These are phyloP conservation scores for Termitomyces sp. DNA, from an alignment of 768 basidiomycete genomes.

Conservation along the genomic window DNA sequence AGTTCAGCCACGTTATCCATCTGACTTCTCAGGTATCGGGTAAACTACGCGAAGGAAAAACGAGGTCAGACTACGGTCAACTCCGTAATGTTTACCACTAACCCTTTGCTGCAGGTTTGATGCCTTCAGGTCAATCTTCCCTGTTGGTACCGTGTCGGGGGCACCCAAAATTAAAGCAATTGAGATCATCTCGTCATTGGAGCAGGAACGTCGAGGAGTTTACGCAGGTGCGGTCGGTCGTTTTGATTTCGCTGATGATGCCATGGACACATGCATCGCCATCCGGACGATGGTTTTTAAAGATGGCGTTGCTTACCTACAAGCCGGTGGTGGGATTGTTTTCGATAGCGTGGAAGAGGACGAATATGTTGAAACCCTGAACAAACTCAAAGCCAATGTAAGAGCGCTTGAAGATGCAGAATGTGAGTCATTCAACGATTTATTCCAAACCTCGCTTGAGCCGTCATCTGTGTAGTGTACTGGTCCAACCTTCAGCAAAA, in stretches of 20 bases:
- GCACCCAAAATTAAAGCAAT: slow-evolving; percentile 99
- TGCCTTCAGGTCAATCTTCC: slow-evolving; percentile 98
- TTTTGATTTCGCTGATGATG: slow-evolving; percentile 91
- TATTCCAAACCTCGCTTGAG: slow-evolving; percentile 13
- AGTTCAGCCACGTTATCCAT: slow-evolving; percentile 98
- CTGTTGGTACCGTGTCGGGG: slow-evolving; percentile 96
- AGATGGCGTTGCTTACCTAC: slow-evolving; percentile 84
- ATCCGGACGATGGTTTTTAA: slow-evolving; percentile 98
- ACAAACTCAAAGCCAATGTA: slow-evolving; percentile 88
- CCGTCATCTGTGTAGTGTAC: slow-evolving; percentile 40
- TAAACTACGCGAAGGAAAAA: slow-evolving; percentile 70
- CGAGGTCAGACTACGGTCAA: slow-evolving; percentile 47
- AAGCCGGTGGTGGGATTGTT: slow-evolving; percentile 97
- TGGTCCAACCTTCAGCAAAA: slow-evolving; percentile 64
- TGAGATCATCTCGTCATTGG: slow-evolving; percentile 82
- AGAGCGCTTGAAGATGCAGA: slow-evolving; percentile 85
- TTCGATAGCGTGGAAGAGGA: slow-evolving; percentile 96
- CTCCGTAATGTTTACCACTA: background rate
- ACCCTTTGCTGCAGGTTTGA: slow-evolving; percentile 63
- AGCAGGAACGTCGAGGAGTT: slow-evolving; percentile 85
- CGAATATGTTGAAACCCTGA: slow-evolving; percentile 94
- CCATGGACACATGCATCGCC: slow-evolving; percentile 98
- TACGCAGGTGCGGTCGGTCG: slow-evolving; percentile 98
- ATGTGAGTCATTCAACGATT: slow-evolving; percentile 36
- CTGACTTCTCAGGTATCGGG: slow-evolving; percentile 95